Evolutionary conservation across 2,329 filamentous ascomycete species (phyloP), one percentile per base, ranked within the genome.

Genomic region (Penicillium polonicum): DNA sequence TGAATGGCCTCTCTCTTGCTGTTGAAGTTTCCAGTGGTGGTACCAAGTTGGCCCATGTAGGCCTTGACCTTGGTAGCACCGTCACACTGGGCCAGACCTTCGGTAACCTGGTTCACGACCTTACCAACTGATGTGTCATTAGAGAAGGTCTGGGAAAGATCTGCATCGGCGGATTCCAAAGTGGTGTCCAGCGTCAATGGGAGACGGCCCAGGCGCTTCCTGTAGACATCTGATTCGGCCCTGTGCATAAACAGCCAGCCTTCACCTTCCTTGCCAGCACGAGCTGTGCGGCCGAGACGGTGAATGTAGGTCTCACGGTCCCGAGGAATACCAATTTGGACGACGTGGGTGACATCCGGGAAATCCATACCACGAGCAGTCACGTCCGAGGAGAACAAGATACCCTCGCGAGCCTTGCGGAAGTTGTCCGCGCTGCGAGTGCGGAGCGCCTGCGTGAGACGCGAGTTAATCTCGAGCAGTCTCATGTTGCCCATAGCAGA

Each of bases 331-430:
- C 89, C 87, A 17, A 90, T 70, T 68, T 92, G 89, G 58, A 92
- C 86, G 60, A 92, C 89, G 68, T 91, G 88, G n/a, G 87, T 89
- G 23, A 92, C 89, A 52, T 85, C 80, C 29, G 89, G 89, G 76
- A 92, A 92, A 71, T 93, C 90, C 87, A 93, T 91, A 64, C 90
- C 90, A 73, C 90, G 82, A 13, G 90, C 89, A 6, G 89, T 90
- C 33, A 93, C 89, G 72, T 93, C 90, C 2, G 89, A 90, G 2
- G 90, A 90, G 70, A 92, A 83, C 45, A 92, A 80, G 55, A 93
- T 80, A 38, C 81, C 91, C 33, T 81, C 82, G 29, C 76, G 70
- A n/a, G 84, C 76, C 15, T 68, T 69, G 45, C 90, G 87, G 85
- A 97, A 99, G 27, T 66, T 70, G 0, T 93, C 85, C 1, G 93